Base-by-base conservation (phyloP, 129 eudicot genomes). In the Escallonia herrerae region DNA sequence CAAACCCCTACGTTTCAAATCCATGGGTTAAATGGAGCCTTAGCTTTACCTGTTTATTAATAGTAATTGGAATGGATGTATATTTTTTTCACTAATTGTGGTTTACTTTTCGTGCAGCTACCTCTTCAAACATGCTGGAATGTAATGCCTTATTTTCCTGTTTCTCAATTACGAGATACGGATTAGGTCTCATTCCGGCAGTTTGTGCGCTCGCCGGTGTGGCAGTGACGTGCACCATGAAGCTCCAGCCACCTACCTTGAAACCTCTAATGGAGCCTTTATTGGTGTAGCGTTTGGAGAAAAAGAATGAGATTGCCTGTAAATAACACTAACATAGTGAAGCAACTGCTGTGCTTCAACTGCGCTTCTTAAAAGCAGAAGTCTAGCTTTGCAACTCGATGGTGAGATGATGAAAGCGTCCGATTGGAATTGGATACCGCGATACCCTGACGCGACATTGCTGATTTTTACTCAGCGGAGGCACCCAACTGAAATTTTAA, bases 121-220 rank as follows among this genome's bases (percentile, higher is more conserved):
- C 80, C 38, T 44, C 70, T 40, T 64, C 62, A 40, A 76, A 63
- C 15, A 47, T 78, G 50, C 67, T 64, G 53, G 70, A 66, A n/a
- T 71, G 69, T 56, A 64, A 7, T 33, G 74, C 73, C 3, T 5
- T 52, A 0, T 39, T 49, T 62, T 52, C 65, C 15, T 65, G 78
- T 62, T 77, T 82, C 45, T 80, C 95, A 2, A 47, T 87, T 59
- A 77, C 95, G 63, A 77, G 97, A 75, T 87, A 68, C 53, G 93
- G 86, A 15, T 59, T 90, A 56, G 97, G 97, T 22, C 87, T 90
- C 3, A 77, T 90, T 69, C 95, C 94, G 3, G 97, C 95, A 5
- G 48, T 84, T 45, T 87, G 82, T 84, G 87, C 95, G 33, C 74
- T 87, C 10, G 58, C 71, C 4, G 94, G 84, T 15, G 83, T 90